Percentiles rank a stretch among this genome's conserved stretches.
Conservation (phyloP, 257 asterid species). For the Solanum chaucha region DNA sequence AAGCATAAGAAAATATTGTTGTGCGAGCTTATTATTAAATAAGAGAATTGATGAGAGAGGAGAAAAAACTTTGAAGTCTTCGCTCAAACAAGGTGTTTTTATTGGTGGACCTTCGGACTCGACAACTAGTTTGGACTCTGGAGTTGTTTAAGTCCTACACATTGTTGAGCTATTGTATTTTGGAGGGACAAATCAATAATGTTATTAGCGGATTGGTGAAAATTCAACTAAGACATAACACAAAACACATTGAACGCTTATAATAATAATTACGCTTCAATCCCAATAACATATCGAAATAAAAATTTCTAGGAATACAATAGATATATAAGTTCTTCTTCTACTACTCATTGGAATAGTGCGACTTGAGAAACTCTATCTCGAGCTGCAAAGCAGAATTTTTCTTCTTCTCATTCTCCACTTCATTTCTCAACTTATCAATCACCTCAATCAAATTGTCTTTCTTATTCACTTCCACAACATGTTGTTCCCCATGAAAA, state of each 20-base stretch:
- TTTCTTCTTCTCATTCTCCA: slow-evolving; percentile 55
- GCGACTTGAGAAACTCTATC: slow-evolving; percentile 42
- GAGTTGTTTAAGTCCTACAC: too few species aligned
- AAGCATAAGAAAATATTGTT: background rate
- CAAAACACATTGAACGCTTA: background rate
- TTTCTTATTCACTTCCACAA: slow-evolving; percentile 23
- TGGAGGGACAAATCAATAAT: background rate
- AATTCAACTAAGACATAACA: background rate
- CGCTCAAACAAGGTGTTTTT: background rate
- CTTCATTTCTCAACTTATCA: slow-evolving; percentile 28
- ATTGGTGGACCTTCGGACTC: background rate
- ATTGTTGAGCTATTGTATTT: too few species aligned
- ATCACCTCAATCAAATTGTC: slow-evolving; percentile 37
- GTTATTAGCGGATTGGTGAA: too few species aligned
- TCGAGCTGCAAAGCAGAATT: slow-evolving; percentile 40
- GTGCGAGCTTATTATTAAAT: background rate
- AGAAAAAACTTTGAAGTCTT: background rate
- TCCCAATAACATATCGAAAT: background rate
- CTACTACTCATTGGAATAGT: slow-evolving; percentile 12
- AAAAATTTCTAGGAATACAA: background rate
- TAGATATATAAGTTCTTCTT: background rate
- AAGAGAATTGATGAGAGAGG: background rate
- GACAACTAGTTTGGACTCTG: too few species aligned
- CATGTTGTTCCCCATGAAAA: slow-evolving; percentile 18
- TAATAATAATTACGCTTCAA: background rate